Evolutionary conservation across 352 stramenopile genomes (phyloP), one percentile per base, ranked within the genome.

Genomic region (Phytophthora nicotianae): DNA sequence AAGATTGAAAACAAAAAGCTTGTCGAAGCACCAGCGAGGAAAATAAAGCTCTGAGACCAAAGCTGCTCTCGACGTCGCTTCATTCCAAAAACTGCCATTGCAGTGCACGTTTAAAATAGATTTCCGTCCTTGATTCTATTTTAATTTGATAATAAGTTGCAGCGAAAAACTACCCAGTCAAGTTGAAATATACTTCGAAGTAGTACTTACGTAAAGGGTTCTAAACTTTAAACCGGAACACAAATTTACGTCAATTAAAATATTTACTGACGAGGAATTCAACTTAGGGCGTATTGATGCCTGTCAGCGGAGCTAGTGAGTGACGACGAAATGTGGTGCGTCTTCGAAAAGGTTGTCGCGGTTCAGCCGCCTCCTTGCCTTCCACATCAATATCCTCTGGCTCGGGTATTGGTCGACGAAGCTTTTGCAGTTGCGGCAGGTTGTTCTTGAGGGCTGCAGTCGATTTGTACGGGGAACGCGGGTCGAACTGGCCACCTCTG

Each of bases 381-480:
- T 73, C 52, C 16, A 21, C 43, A 33, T 6, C 50, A 45, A 2
- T 35, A 43, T 65, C 48, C 37, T 69, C 59, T 13, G 50, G 56
- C n/a, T 53, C 42, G 45, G 42, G 35, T 27, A 26, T 33, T 40
- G 65, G 59, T 38, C 60, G 59, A 46, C 54, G 65, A 17, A 69
- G 27, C 17, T 61, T 58, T 14, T 53, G 57, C 13, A 51, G 20
- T n/a, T 41, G 55, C 4, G 21, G 51, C 20, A 59, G 45, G 10
- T 60, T 58, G 4, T 47, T 64, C 37, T 70, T 66, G 17, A 65
- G 51, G 3, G 53, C 49, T 24, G 65, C 65, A 16, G 53, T 57
- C 24, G 59, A 70, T 33, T 70, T 70, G 49, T 70, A 70, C 14
- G 65, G 60, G 19, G 65, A 73, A n/a, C 51, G 48, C 13, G 54